Base-by-base conservation (phyloP, 305 asterid species). In the Withania somnifera region DNA sequence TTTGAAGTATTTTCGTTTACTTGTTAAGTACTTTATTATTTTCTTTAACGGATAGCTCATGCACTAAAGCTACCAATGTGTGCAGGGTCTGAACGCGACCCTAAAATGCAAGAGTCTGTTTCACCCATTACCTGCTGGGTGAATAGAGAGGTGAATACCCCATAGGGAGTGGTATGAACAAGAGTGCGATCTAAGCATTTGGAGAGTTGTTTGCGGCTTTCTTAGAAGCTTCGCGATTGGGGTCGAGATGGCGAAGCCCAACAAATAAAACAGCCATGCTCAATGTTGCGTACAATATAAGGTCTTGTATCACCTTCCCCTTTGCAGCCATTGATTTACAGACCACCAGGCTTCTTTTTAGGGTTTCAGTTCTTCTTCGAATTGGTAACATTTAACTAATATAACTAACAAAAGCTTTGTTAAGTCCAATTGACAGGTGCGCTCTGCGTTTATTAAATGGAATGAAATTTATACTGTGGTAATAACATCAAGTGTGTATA, bases 101-200 rank as follows among this genome's bases (percentile, higher is more conserved):
- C n/a, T n/a, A n/a, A n/a, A n/a, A n/a, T n/a, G n/a, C n/a, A n/a
- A n/a, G n/a, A n/a, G n/a, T n/a, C n/a, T n/a, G n/a, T n/a, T n/a
- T n/a, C n/a, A n/a, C n/a, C n/a, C n/a, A n/a, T n/a, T n/a, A n/a
- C n/a, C n/a, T n/a, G n/a, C n/a, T n/a, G n/a, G n/a, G n/a, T n/a
- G n/a, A n/a, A n/a, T n/a, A n/a, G n/a, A 34, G 26, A 54, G 13
- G 9, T 54, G 11, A 32, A 54, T 69, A 79, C 83, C 85, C 66
- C 83, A 54, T 63, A 78, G 11, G 83, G 85, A 34, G 64, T 78
- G 63, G 83, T 78, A 17, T 83, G 17, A 54, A 78, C 66, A 51
- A 83, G 83, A 10, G 71, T 50, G 24, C 85, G 85, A 61, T 80
- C 85, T 60, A 78, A 77, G 36, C 85, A 83, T 60, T 71, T 83